These are phyloP conservation scores for Ophiostoma montium DNA, from an alignment of 2,329 filamentous ascomycete genomes.

Conservation along the genomic window DNA sequence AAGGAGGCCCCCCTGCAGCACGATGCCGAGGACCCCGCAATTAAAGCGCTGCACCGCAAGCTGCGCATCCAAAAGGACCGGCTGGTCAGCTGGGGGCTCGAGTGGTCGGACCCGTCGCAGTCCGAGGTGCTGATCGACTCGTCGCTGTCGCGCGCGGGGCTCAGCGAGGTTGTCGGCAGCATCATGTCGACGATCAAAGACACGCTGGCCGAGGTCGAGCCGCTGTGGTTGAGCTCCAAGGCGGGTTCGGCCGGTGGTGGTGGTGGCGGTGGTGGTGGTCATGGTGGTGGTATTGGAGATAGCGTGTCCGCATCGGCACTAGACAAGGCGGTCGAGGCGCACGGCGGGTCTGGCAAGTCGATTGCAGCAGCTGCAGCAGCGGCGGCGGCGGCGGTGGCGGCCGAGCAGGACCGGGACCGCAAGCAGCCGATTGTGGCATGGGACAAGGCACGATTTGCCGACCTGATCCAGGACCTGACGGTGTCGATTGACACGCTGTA, in stretches of 20 bases:
- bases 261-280: too few species aligned
- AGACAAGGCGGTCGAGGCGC: constrained; percentile 1
- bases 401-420: constrained; percentile 3
- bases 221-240: constrained; percentile 51
- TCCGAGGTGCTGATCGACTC: constrained; percentile 52
- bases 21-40: constrained; percentile 52
- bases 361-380: not conserved
- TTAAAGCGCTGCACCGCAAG: constrained; percentile 59
- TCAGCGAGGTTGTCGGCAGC: constrained; percentile 64
- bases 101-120: constrained; percentile 62
- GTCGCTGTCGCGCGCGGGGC: constrained; percentile 54
- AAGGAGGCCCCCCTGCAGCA: constrained; percentile 48
- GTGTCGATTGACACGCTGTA: constrained; percentile 68
- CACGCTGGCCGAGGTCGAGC: constrained; percentile 61
- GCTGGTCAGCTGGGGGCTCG: constrained; percentile 63
- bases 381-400: not conserved
- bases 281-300: constrained; percentile 17
- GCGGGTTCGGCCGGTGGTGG: too few species aligned
- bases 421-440: constrained; percentile 46
- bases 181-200: constrained; percentile 73
- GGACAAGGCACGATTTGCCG: constrained; percentile 61
- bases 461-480: constrained; percentile 60
- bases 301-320: not conserved
- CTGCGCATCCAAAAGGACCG: constrained; percentile 69
- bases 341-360: not conserved